Base-by-base conservation (phyloP, 2,329 filamentous ascomycete species). In the Colletotrichum eleusines region DNA sequence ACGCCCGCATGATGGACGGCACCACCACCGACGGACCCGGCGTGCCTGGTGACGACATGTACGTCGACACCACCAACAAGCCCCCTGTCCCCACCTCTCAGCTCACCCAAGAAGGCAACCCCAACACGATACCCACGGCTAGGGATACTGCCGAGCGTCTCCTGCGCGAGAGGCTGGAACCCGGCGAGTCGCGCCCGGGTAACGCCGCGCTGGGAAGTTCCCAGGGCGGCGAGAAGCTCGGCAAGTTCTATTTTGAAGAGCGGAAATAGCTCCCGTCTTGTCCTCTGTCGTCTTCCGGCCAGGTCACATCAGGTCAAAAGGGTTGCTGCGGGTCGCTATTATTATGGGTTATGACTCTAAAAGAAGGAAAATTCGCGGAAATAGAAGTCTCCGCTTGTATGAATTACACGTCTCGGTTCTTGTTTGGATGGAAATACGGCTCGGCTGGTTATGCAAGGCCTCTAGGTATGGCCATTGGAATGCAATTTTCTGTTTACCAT, bases 1-100 rank as follows among this genome's bases (percentile, higher is more conserved):
- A 92, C 76, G 89, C 90, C 23, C 86, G 88, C 62, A 90, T 91
- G 85, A 82, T 92, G 66, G 90, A 93, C 76, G 91, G 90, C 1
- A 85, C 92, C 50, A 88, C 89, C 1, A 79, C 82, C 3, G 91
- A 91, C 75, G 85, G 88, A 44, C 78, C 84, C 4, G 78, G 78
- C 44, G 76, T 76, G 33, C 79, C 84, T 6, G 84, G 85, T 50
- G 86, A 89, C 71, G 85, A 86, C 62, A 78, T 81, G 12, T 89
- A 91, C 72, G 84, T 92, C 31, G 91, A 93, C 78, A 92, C 90
- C 2, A 91, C 90, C 1, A 86, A 87, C 61, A 82, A 86, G 28
- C 86, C 88, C 0, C 88, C 89, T 1, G 82, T 89, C 1, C 83
- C 87, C 23, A 81, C 81, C 14, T 78, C 80, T 72, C 57, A 78